These are phyloP conservation scores for Coleophoma eucalyptorum DNA, from an alignment of 2,329 filamentous ascomycete species.

Conservation along the genomic window DNA sequence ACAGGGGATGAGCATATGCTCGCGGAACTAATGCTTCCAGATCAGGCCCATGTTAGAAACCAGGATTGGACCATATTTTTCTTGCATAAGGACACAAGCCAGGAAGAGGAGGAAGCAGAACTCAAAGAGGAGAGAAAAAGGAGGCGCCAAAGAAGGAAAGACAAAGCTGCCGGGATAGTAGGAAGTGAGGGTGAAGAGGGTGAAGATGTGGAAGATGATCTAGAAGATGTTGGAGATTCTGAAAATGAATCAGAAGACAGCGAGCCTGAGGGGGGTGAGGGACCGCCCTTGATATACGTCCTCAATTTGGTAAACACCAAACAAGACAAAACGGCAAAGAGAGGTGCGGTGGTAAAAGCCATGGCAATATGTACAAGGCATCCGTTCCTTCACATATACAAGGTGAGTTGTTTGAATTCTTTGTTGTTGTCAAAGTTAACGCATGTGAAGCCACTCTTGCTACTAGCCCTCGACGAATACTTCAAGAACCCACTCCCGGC, in stretches of 20 bases:
- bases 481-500: conserved; percentile 88
- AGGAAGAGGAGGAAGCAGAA: conserved; percentile 76
- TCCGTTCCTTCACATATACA: conserved; percentile 98
- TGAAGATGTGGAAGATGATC: conserved; percentile 33
- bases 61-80: conserved; percentile 99
- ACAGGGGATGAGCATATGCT: conserved; percentile 98
- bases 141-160: conserved; percentile 47
- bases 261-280: conserved; percentile 70
- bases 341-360: conserved; percentile 92
- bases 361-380: conserved; percentile 99
- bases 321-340: conserved; percentile 86
- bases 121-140: conserved; percentile 50
- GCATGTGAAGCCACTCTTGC: conserved; percentile 66
- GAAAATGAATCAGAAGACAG: conserved; percentile 51
- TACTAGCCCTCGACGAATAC: conserved; percentile 92
- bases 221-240: conserved; percentile 42
- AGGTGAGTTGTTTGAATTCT: conserved; percentile 50
- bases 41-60: conserved; percentile 89
- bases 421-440: conserved; percentile 11
- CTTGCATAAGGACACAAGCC: conserved; percentile 87
- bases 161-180: conserved; percentile 44
- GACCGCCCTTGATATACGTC: conserved; percentile 92
- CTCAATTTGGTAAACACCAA: conserved; percentile 98
- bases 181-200: conserved; percentile 38
- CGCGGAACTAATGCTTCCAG: conserved; percentile 95